Base-by-base conservation (phyloP, 495 filamentous ascomycete genomes). In the Lentithecium fluviatile region DNA sequence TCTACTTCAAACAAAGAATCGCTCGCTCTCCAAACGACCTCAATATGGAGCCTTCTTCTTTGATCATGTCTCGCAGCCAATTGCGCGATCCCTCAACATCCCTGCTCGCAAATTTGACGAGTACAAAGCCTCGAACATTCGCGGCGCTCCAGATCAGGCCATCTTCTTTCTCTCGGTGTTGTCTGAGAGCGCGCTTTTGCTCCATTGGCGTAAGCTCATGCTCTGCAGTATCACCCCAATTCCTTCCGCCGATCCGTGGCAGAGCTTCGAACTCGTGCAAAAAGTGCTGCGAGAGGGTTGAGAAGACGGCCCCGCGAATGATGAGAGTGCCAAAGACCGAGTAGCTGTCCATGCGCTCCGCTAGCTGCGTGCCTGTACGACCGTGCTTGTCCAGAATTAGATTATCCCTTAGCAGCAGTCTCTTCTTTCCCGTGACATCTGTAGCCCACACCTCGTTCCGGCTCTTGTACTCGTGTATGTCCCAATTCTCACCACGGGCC, bases 401-500 rank as follows among this genome's bases (percentile, higher is more conserved):
- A 5, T 88, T 85, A 73, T 98, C 94, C 17, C 94, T 78, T 2
- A 97, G 78, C 15, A 97, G 72, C 45, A 98, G 79, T 50, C 85
- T 81, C 45, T 71, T 77, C 60, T 78, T 76, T 6, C 5, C 8
- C 69, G 71, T 0, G 54, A 66, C 32, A 57, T 68, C 77, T 69
- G 32, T 56, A 53, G 36, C 72, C 87, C 88, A 96, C 7, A 97
- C 80, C 72, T 98, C 94, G 69, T 96, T 97, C 66, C 87, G 78
- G 6, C 89, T 89, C 55, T 77, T 79, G 84, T 95, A 97, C 36
- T 78, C 74, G 17, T 76, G 73, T 53, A 95, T 84, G 66, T 85
- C 85, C 94, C 94, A 98, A 56, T 87, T 80, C 77, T 98, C 94
- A n/a, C 90, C 91, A 25, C 88, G 80, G 5, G 94, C 91, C 10